phyloP scores from a whole-genome alignment of 148 eudicot species.

The Fagopyrum esculentum region DNA sequence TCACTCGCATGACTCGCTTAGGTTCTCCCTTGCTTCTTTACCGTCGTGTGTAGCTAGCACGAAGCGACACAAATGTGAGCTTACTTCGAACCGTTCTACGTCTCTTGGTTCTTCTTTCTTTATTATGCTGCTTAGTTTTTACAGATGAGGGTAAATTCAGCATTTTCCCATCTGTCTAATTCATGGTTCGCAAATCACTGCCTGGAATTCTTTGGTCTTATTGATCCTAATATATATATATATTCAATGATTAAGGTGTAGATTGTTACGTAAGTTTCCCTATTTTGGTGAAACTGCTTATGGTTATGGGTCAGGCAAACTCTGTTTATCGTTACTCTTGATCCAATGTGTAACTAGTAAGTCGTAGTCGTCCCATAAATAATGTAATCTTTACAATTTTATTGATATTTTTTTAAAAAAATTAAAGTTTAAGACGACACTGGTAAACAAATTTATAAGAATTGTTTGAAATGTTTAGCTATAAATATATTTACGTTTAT shows the following conservation, averaged over 20 bases:
- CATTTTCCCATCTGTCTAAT: conserved; percentile 5
- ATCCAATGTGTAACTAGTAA: too few relatives aligned
- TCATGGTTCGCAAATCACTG: background rate
- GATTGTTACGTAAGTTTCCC: background rate
- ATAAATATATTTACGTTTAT: too few relatives aligned
- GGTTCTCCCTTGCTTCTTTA: background rate
- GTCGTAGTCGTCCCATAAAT: too few relatives aligned
- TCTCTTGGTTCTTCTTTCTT: background rate
- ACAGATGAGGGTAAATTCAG: conserved; percentile 3
- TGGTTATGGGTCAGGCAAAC: too few relatives aligned
- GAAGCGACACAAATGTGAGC: background rate
- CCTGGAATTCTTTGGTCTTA: background rate
- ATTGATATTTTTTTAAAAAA: too few relatives aligned
- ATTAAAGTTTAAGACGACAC: too few relatives aligned
- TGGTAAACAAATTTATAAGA: too few relatives aligned
- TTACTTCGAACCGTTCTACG: background rate
- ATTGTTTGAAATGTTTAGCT: too few relatives aligned
- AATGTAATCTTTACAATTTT: too few relatives aligned
- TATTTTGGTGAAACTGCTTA: too few relatives aligned
- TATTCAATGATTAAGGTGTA: background rate
- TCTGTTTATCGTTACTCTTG: too few relatives aligned
- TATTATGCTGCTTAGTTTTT: background rate
- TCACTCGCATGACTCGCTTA: background rate
- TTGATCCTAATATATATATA: background rate
- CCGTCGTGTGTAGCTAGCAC: background rate